These are phyloP conservation scores for Schizosaccharomyces pombe DNA, from an alignment of 805 yeast genomes.

Conservation along the genomic window ASM294v3 CU329670.1:1144001-1144500, in stretches of 20 bases:
- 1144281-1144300: conserved; percentile 35
- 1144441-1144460: conserved; percentile 57
- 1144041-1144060: too few species aligned
- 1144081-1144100: conserved; percentile 94
- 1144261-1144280: conserved; percentile 33
- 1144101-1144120: conserved; percentile 71
- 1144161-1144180: conserved; percentile 93
- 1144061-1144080: conserved; percentile 49
- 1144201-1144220: conserved; percentile 59
- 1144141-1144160: conserved; percentile 96
- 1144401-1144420: conserved; percentile 79
- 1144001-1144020: conserved; percentile 9
- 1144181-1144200: conserved; percentile 85
- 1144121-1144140: conserved; percentile 55
- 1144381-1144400: conserved; percentile 43
- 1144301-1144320: conserved; percentile 43
- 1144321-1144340: conserved; percentile 95
- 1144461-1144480: conserved; percentile 90
- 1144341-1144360: conserved; percentile 46
- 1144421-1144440: conserved; percentile 58
- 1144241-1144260: conserved; percentile 75
- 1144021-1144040: conserved; percentile 8
- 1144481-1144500: conserved; percentile 84
- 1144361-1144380: conserved; percentile 35
- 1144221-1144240: conserved; percentile 37